Percentiles rank a stretch among this genome's conserved stretches.
Conservation (phyloP, 2,329 filamentous ascomycete genomes). For the Xylariaceae sp. region DNA sequence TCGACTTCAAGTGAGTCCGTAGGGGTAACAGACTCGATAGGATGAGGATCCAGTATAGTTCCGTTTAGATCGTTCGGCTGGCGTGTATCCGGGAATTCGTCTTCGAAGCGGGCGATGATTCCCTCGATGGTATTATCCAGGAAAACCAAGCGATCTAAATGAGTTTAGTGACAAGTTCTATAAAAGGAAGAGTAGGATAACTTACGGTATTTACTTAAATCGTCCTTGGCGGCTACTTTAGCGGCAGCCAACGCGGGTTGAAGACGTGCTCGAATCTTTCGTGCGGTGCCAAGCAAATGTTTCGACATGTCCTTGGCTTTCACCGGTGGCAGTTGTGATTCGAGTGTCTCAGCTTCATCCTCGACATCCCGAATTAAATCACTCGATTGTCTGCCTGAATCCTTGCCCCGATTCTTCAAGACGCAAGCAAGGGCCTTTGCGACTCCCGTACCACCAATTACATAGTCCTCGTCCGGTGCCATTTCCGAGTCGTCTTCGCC, state of each 20-base stretch:
- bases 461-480: conserved; percentile 86
- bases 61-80: conserved; percentile 32
- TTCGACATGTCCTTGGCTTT: conserved; percentile 92
- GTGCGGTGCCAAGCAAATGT: conserved; percentile 76
- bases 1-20: conserved; percentile 35
- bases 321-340: conserved; percentile 39
- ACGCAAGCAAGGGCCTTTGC: conserved; percentile 92
- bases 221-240: conserved; percentile 61
- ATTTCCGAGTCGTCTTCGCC: conserved; percentile 55
- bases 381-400: conserved; percentile 49
- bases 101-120: conserved; percentile 93
- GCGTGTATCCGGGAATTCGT: conserved; percentile 89
- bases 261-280: conserved; percentile 78
- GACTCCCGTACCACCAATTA: conserved; percentile 90
- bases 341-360: conserved; percentile 43
- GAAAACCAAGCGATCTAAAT: conserved; percentile 68
- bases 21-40: conserved; percentile 25
- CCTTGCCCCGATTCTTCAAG: conserved; percentile 70
- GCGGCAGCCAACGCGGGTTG: conserved; percentile 77
- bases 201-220: conserved; percentile 68
- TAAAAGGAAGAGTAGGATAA: conserved; percentile 20
- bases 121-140: conserved; percentile 81
- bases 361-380: conserved; percentile 50
- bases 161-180: conserved; percentile 25
- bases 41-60: conserved; percentile 24